Conservation (phyloP, 352 stramenopile species). For the Nothophytophthora sp. region DNA sequence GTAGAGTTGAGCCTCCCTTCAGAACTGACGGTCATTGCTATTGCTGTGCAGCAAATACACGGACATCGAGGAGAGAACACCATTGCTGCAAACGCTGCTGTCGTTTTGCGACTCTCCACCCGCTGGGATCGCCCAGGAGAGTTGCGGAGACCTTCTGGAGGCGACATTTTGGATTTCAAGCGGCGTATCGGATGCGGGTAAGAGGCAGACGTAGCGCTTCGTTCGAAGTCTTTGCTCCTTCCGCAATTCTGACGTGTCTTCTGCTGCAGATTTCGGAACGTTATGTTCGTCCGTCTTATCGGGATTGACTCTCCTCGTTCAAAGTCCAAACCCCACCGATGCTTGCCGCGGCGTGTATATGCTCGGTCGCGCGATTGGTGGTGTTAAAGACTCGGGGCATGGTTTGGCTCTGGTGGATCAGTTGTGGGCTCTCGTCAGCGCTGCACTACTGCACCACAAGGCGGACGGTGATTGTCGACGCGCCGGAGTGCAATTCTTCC, state of each 20-base stretch:
- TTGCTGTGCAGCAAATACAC: conserved; percentile 60
- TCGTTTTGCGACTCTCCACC: conserved; percentile 19
- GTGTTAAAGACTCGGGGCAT: conserved; percentile 36
- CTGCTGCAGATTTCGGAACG: conserved; percentile 39
- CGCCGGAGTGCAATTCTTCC: conserved; percentile 52
- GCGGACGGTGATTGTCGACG: conserved; percentile 28
- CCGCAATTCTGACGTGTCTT: conserved; percentile 4
- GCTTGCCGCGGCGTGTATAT: conserved; percentile 37
- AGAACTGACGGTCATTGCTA: neutral
- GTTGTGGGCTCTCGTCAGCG: conserved; percentile 49
- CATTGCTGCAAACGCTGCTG: conserved; percentile 38
- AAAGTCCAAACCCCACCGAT: conserved; percentile 29
- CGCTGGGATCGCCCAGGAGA: conserved; percentile 15
- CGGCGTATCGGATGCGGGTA: conserved; percentile 53
- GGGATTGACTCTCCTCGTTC: conserved; percentile 24
- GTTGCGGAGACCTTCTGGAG: conserved; percentile 58
- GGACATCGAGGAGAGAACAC: conserved; percentile 43
- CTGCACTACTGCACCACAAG: conserved; percentile 33
- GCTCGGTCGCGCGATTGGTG: conserved; percentile 56
- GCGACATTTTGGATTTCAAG: conserved; percentile 55
- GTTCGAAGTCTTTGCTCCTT: neutral
- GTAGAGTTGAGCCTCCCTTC: conserved; percentile 2
- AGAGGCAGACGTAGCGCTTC: neutral
- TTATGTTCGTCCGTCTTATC: conserved; percentile 59
- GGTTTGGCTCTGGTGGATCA: conserved; percentile 37